Percentiles rank a stretch among this genome's conserved stretches.
Conservation (phyloP, 768 basidiomycete species). For the Tylopilus subfusipes region DNA sequence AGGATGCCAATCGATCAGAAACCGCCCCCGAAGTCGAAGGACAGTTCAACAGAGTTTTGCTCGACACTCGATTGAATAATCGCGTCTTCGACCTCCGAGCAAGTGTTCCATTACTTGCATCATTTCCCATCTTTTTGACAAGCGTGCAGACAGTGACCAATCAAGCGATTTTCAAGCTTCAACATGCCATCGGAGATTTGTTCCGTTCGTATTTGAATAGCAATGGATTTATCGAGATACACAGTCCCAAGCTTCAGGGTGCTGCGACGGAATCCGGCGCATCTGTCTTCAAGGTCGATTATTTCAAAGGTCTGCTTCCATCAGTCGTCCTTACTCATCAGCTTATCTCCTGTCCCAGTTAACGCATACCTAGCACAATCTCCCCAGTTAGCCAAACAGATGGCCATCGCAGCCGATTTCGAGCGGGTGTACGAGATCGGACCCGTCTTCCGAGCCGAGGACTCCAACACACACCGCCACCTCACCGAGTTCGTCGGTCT, state of each 20-base stretch:
- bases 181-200: slow-evolving; percentile 81
- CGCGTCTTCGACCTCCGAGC: slow-evolving; percentile 92
- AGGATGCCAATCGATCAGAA: slow-evolving; percentile 88
- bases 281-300: slow-evolving; percentile 95
- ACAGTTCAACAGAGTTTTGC: slow-evolving; percentile 75
- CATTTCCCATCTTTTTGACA: slow-evolving; percentile 5
- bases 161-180: slow-evolving; percentile 92
- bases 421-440: slow-evolving; percentile 98
- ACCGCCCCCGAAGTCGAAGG: slow-evolving; percentile 57
- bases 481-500: slow-evolving; percentile 98
- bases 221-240: slow-evolving; percentile 88
- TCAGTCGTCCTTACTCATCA: neutral
- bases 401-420: slow-evolving; percentile 98
- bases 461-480: slow-evolving; percentile 96
- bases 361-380: slow-evolving; percentile 93
- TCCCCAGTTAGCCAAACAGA: slow-evolving; percentile 97
- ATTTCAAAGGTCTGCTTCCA: slow-evolving; percentile 76
- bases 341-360: slow-evolving; percentile 44
- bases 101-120: slow-evolving; percentile 27
- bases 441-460: slow-evolving; percentile 94
- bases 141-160: slow-evolving; percentile 79
- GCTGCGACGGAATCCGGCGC: slow-evolving; percentile 97
- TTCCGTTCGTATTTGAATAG: slow-evolving; percentile 80
- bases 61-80: slow-evolving; percentile 94
- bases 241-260: slow-evolving; percentile 95